Base-by-base conservation (phyloP, 306 rosid species). In the Calophaca sinica region DNA sequence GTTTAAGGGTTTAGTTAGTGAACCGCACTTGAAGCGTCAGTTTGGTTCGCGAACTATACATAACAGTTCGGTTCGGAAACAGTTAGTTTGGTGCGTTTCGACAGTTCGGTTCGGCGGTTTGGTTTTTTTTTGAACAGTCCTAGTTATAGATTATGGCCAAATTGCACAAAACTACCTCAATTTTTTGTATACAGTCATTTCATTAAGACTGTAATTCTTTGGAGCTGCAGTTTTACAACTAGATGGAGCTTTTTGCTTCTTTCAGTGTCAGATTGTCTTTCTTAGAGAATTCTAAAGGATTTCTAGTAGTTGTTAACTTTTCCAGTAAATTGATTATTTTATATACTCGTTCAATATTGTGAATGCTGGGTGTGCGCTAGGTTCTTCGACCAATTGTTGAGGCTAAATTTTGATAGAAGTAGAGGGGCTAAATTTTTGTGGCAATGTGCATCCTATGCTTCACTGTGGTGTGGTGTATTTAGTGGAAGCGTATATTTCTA, bases 111-210 rank as follows among this genome's bases (percentile, higher is more conserved):
- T n/a, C n/a, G n/a, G n/a, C n/a, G n/a, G n/a, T n/a, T n/a, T n/a
- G n/a, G n/a, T n/a, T n/a, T n/a, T n/a, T n/a, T n/a, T n/a, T n/a
- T n/a, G n/a, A n/a, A n/a, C n/a, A n/a, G n/a, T n/a, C n/a, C n/a
- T n/a, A 42, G 44, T 70, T 49, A 38, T 7, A 48, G 36, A 78
- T 61, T 75, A 15, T 33, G 74, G 52, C 50, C 12, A 36, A 49
- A 5, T 5, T 62, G 49, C 76, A 68, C 20, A 7, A 50, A 0
- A 7, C 35, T 4, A 41, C 26, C 73, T 74, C 50, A 68, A 48
- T 42, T 53, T 63, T 44, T 7, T 41, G 31, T 11, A 33, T 33
- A 33, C 36, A 2, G 36, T 33, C 26, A 20, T 20, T 20, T 20
- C 26, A 20, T 20, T 0, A 33, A 0, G 36, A 33, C 66, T 60